Evolutionary conservation across 768 basidiomycete species (phyloP).

Genomic region (Lepiota subincarnata): DNA sequence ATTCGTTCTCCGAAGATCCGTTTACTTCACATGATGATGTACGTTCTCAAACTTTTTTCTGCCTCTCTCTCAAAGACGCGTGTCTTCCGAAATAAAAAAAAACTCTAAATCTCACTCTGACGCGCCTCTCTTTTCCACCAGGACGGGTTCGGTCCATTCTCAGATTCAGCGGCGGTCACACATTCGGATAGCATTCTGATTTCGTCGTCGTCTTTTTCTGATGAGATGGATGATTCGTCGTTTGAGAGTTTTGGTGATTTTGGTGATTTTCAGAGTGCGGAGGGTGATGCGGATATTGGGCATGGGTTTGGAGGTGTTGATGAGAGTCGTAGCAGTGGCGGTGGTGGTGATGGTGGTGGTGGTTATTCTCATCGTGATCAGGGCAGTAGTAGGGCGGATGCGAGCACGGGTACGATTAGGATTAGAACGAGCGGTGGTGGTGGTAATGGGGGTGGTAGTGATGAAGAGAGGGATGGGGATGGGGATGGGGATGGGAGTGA

Average conservation of each 20-base stretch:
- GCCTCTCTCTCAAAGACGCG: too few relatives aligned
- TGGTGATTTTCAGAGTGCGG: conserved; percentile 67
- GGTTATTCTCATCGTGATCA: conserved; percentile 16
- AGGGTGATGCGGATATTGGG: conserved; percentile 12
- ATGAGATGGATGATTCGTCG: conserved; percentile 60
- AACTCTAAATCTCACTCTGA: too few relatives aligned
- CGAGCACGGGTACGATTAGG: not conserved
- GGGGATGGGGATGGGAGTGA: not conserved
- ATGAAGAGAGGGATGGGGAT: not conserved
- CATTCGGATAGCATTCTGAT: conserved; percentile 49
- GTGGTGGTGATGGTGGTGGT: not conserved
- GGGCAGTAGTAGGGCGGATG: conserved; percentile 22
- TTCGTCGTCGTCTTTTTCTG: conserved; percentile 50
- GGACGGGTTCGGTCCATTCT: conserved; percentile 80
- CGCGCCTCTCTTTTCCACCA: not conserved
- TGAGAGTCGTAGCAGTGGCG: not conserved
- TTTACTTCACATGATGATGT: conserved; percentile 56
- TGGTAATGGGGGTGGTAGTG: not conserved
- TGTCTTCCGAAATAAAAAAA: too few relatives aligned
- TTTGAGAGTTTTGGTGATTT: conserved; percentile 81
- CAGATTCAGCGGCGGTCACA: conserved; percentile 49
- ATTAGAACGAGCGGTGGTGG: not conserved
- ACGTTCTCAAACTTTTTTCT: conserved; percentile 16
- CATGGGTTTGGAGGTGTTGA: conserved; percentile 4
- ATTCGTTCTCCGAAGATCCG: conserved; percentile 36